phyloP scores from a whole-genome alignment of 2,329 filamentous ascomycete genomes.

The Clarireedia homoeocarpa region DNA sequence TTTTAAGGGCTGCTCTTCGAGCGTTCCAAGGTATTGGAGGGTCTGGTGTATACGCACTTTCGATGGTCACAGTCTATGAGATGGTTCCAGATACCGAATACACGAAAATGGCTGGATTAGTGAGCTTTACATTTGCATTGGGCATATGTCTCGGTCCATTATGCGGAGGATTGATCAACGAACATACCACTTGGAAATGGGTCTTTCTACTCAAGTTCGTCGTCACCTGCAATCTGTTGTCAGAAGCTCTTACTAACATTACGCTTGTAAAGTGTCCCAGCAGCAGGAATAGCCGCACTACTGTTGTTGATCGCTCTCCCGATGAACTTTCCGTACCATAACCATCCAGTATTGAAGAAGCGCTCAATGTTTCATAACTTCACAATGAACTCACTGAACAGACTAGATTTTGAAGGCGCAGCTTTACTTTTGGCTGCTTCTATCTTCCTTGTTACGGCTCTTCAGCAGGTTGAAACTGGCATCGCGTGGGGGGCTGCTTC shows the following conservation, averaged over 20 bases:
- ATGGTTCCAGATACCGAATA: slow-evolving; percentile 20
- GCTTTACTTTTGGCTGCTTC: background rate
- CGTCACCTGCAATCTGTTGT: background rate
- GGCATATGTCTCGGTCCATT: slow-evolving; percentile 22
- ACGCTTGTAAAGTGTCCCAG: background rate
- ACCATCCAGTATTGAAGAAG: background rate
- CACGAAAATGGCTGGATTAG: slow-evolving; percentile 12
- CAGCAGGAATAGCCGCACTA: background rate
- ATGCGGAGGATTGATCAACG: slow-evolving; percentile 27
- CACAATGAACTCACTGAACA: background rate
- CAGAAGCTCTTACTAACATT: background rate
- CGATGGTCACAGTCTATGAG: background rate
- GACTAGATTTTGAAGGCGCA: background rate
- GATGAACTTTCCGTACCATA: background rate
- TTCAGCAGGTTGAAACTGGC: background rate
- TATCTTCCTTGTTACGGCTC: background rate
- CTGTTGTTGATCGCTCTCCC: background rate
- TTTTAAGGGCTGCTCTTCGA: background rate
- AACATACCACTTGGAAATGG: slow-evolving; percentile 31
- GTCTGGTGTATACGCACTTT: slow-evolving; percentile 34
- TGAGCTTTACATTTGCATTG: slow-evolving; percentile 9
- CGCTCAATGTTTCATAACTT: background rate
- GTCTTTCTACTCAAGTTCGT: slow-evolving; percentile 1
- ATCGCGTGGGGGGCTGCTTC: background rate
- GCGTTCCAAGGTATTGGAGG: slow-evolving; percentile 36